Evolutionary conservation across 148 eudicot genomes (phyloP), one percentile per base, ranked within the genome.

Genomic region (Camellia lanceoleosa): DNA sequence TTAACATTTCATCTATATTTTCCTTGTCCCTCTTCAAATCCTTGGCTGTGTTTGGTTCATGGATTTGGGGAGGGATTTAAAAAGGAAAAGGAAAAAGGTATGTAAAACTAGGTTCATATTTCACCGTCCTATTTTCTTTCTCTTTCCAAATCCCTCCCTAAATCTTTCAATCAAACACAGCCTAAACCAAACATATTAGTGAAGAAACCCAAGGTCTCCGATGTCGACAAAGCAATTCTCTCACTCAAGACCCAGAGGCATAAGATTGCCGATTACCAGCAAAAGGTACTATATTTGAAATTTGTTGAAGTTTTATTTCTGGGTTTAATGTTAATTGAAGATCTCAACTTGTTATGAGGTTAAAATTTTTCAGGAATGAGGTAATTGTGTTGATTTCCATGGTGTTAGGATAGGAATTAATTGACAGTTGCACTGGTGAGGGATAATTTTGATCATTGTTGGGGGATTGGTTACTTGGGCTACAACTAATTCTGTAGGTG

Each of bases 161-260:
- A 30, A 30, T 30, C 38, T 1, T 30, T 30, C 38, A 30, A 30
- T 1, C 38, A 30, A 30, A 30, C 38, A 30, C 1, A 30, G 38
- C 38, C 38, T 30, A 30, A 30, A 30, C 38, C 38, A 30, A 96
- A 93, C 78, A 78, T 96, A 49, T 96, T 96, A 51, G 98, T 89
- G 84, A 96, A 91, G 83, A 96, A 93, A 77, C 97, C 99, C 61
- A 96, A 93, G 85, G 90, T 96, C 58, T 93, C 99, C 43, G 99
- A 96, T 18, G 99, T 96, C 2, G 99, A 96, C 85, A 92, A 86
- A 75, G 99, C 99, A 15, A 96, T 93, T 80, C 95, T 96, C 52
- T 88, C 97, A 80, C 95, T 96, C 58, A 96, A 96, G 78, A 96
- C 99, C 52, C 99, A 96, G 76, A 87, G 99, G 74, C 97, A 98